A percentile compares a stretch with the other conserved stretches of the same genome.
Evolutionary conservation across 1,139 yeast species (phyloP).

Genomic region (Candida sanyaensis): DNA sequence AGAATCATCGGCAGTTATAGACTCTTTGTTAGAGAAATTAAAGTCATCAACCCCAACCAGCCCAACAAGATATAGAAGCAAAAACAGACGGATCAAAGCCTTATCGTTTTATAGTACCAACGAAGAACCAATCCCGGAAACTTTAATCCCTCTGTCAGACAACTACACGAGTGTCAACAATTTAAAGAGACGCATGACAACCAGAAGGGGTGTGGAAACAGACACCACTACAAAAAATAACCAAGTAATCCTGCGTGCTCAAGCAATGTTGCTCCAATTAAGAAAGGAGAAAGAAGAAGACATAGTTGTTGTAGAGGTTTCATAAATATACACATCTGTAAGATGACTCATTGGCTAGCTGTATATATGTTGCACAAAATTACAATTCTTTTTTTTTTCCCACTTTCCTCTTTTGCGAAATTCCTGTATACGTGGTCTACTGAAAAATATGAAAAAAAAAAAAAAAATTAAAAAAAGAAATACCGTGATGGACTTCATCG

Average conservation of each 20-base stretch:
- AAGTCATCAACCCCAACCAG: constrained; percentile 31
- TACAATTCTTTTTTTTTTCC: background rate
- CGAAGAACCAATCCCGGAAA: constrained; percentile 2
- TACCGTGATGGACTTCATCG: too few species aligned
- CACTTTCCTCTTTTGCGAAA: background rate
- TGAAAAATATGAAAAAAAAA: background rate
- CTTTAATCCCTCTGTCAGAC: background rate
- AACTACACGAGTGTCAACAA: constrained; percentile 31
- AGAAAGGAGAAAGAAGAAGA: constrained; percentile 17
- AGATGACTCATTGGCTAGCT: background rate
- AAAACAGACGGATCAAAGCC: constrained; percentile 34
- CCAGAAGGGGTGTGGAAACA: constrained; percentile 22
- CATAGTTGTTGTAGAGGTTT: constrained; percentile 1
- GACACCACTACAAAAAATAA: constrained; percentile 19
- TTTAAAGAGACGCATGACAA: constrained; percentile 41
- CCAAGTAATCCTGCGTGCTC: constrained; percentile 39
- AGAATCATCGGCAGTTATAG: constrained; percentile 34
- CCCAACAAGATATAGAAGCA: constrained; percentile 18
- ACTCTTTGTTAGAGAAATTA: constrained; percentile 38
- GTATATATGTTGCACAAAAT: background rate
- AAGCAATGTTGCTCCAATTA: constrained; percentile 42
- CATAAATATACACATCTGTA: background rate
- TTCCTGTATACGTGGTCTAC: background rate
- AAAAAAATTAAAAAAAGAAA: background rate
- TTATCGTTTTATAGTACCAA: constrained; percentile 36